phyloP scores from a whole-genome alignment of 306 rosid species.

The Pueraria montana region DNA sequence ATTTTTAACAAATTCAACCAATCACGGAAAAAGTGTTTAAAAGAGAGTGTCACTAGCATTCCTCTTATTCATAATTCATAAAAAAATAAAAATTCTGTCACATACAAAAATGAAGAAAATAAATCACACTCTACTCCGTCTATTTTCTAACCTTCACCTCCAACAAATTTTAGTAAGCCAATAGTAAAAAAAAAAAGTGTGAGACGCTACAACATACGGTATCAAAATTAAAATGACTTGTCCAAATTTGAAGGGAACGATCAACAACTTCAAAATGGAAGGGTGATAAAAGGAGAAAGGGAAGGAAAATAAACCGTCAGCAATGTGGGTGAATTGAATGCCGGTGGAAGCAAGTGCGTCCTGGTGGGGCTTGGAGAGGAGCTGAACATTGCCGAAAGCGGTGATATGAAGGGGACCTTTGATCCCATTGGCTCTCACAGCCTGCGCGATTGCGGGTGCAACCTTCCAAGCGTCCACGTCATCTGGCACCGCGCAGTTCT shows the following conservation, averaged over 20 bases:
- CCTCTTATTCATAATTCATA: too few species aligned
- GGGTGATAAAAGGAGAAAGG: not conserved
- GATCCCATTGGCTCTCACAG: constrained; percentile 77
- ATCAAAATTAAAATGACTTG: too few species aligned
- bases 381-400: constrained; percentile 76
- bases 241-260: too few species aligned
- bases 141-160: not conserved
- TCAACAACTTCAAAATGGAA: too few species aligned
- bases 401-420: constrained; percentile 80
- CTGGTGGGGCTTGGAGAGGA: constrained; percentile 70
- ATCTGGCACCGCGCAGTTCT: constrained; percentile 69
- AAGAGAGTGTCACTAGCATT: too few species aligned
- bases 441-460: constrained; percentile 63
- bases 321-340: constrained; percentile 71
- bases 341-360: constrained; percentile 79
- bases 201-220: not conserved
- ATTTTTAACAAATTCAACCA: too few species aligned
- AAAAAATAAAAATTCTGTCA: too few species aligned
- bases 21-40: too few species aligned
- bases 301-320: constrained; percentile 57
- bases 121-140: not conserved
- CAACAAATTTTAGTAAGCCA: not conserved
- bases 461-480: constrained; percentile 57
- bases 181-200: not conserved
- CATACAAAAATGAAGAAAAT: not conserved